Conservation (phyloP, 306 rosid species). For the Castanospermum australe region DNA sequence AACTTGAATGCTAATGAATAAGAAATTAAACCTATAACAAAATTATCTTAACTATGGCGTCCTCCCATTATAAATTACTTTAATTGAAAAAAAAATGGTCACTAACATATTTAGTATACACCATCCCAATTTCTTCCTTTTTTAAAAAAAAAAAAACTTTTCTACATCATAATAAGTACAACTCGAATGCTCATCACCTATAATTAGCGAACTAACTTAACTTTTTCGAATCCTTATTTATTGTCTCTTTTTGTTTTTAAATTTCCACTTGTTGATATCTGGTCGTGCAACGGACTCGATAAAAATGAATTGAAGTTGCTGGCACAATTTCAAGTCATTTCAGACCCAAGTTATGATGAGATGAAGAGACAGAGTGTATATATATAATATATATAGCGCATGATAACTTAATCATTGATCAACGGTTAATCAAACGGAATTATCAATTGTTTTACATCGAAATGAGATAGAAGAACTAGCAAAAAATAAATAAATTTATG, state of each 20-base stretch:
- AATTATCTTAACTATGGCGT: too few relatives aligned
- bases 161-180: too few relatives aligned
- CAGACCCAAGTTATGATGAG: not conserved
- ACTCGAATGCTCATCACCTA: not conserved
- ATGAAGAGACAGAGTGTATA: not conserved
- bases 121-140: too few relatives aligned
- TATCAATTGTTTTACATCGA: not conserved
- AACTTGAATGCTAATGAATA: too few relatives aligned
- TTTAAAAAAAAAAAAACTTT: too few relatives aligned
- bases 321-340: not conserved
- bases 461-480: not conserved
- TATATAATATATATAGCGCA: not conserved
- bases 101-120: too few relatives aligned
- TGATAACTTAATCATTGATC: conserved; percentile 24
- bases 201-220: not conserved
- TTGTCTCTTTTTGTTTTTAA: not conserved
- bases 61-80: too few relatives aligned
- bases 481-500: not conserved
- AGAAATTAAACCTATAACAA: too few relatives aligned
- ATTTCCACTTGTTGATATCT: not conserved
- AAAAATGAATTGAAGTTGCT: not conserved
- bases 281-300: not conserved
- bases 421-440: conserved; percentile 2
- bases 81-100: too few relatives aligned
- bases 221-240: not conserved